Evolutionary conservation across 371 early-diverging fungal genomes (phyloP).

Genomic region (Mortierella sp.): DNA sequence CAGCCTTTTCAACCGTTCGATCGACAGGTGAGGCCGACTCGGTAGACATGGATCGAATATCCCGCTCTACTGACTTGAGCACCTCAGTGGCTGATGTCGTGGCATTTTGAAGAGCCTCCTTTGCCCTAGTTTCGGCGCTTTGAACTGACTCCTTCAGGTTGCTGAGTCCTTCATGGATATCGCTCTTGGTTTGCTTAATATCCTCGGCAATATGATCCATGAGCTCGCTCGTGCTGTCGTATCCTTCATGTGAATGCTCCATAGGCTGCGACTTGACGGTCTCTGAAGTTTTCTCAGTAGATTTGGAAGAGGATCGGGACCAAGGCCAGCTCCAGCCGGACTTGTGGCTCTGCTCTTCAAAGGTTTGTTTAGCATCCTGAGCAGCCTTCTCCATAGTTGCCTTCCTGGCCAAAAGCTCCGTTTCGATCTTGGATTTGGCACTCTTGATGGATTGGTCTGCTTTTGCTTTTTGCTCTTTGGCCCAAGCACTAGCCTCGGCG

Average conservation of each 20-base stretch:
- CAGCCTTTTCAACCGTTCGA: slow-evolving; percentile 7
- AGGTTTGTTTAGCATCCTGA: slow-evolving; percentile 26
- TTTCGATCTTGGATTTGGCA: slow-evolving; percentile 14
- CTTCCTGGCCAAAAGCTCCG: slow-evolving; percentile 13
- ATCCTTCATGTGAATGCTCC: slow-evolving; percentile 19
- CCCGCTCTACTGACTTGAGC: too few relatives aligned
- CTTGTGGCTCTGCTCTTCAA: slow-evolving; percentile 20
- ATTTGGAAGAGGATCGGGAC: slow-evolving; percentile 7
- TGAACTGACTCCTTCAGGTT: slow-evolving; percentile 23
- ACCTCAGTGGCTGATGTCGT: background rate
- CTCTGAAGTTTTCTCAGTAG: background rate
- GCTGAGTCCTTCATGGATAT: slow-evolving; percentile 15
- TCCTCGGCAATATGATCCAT: slow-evolving; percentile 31
- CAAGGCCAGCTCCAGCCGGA: slow-evolving; percentile 26
- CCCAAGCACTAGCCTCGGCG: slow-evolving; percentile 37
- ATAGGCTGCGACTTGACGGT: slow-evolving; percentile 1
- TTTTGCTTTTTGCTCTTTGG: slow-evolving; percentile 28
- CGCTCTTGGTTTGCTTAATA: slow-evolving; percentile 30
- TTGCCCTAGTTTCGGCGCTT: slow-evolving; percentile 5
- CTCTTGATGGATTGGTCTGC: slow-evolving; percentile 18
- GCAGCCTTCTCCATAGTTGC: slow-evolving; percentile 30
- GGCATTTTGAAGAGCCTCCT: background rate
- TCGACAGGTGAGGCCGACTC: too few relatives aligned
- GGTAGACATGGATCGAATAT: too few relatives aligned
- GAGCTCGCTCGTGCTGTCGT: slow-evolving; percentile 11